A percentile compares a stretch with the other conserved stretches of the same genome.
Evolutionary conservation across 306 rosid genomes (phyloP).

Genomic region (Calophaca sinica): DNA sequence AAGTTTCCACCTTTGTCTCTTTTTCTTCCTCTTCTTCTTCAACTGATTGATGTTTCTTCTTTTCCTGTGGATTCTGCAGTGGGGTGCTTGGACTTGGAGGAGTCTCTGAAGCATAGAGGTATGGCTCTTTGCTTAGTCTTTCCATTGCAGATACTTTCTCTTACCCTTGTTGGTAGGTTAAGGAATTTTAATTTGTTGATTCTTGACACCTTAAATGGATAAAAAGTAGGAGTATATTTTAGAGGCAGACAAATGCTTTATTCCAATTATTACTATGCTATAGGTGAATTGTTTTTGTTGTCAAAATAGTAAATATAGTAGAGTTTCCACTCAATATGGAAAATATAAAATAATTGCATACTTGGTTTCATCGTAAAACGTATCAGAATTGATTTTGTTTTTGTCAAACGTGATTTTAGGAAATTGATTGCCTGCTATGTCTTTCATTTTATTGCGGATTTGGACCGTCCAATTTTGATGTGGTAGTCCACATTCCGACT

Average conservation of each 20-base stretch:
- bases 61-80: conserved; percentile 53
- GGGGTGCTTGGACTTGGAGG: conserved; percentile 68
- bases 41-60: conserved; percentile 50
- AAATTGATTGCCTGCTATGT: too few species aligned
- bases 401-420: too few species aligned
- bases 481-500: too few species aligned
- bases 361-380: too few species aligned
- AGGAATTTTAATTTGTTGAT: conserved; percentile 41
- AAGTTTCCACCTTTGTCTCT: conserved; percentile 37
- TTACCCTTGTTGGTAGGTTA: conserved; percentile 32
- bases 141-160: conserved; percentile 56
- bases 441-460: too few species aligned
- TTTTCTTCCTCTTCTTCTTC: conserved; percentile 56
- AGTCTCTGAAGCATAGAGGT: conserved; percentile 43
- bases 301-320: conserved; percentile 4
- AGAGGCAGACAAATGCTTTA: conserved; percentile 48
- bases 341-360: too few species aligned
- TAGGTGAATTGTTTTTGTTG: conserved; percentile 20
- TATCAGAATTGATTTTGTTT: too few species aligned
- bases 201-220: conserved; percentile 46
- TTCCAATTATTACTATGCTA: conserved; percentile 30
- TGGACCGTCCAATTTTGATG: too few species aligned
- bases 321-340: too few species aligned
- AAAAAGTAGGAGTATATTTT: conserved; percentile 27
- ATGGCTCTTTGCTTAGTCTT: conserved; percentile 43